These are phyloP conservation scores for Mallotus nudiflorus DNA, from an alignment of 345 rosid species.

Conservation along the genomic window DNA sequence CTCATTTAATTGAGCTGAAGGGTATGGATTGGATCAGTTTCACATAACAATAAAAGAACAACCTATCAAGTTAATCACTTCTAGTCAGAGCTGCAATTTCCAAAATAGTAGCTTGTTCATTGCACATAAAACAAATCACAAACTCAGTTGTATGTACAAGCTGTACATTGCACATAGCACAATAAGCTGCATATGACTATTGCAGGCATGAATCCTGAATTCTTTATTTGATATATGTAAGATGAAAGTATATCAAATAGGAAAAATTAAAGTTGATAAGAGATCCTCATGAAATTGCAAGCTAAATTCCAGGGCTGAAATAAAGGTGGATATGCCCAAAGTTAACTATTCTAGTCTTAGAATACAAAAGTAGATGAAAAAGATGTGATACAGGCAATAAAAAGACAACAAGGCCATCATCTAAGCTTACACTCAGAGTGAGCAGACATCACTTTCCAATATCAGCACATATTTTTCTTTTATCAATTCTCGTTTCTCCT, in stretches of 20 bases:
- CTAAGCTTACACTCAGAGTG: background rate
- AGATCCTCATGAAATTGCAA: background rate
- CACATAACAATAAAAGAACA: background rate
- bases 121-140: background rate
- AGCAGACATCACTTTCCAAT: too few species aligned
- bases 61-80: background rate
- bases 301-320: background rate
- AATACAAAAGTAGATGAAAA: background rate
- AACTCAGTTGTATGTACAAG: too few species aligned
- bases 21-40: background rate
- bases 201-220: too few species aligned
- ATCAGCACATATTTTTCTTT: background rate
- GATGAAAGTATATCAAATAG: background rate
- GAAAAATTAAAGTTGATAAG: background rate
- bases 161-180: too few species aligned
- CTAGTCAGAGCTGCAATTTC: background rate
- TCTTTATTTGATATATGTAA: background rate
- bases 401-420: background rate
- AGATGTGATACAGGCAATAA: background rate
- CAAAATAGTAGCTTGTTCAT: background rate
- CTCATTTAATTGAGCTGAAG: constrained; percentile 2
- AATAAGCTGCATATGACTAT: too few species aligned
- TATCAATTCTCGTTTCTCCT: background rate
- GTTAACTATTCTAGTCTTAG: background rate
- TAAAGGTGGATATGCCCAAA: background rate